Evolutionary conservation across 495 filamentous ascomycete genomes (phyloP).

Genomic region (Penicillium atrosanguineum): DNA sequence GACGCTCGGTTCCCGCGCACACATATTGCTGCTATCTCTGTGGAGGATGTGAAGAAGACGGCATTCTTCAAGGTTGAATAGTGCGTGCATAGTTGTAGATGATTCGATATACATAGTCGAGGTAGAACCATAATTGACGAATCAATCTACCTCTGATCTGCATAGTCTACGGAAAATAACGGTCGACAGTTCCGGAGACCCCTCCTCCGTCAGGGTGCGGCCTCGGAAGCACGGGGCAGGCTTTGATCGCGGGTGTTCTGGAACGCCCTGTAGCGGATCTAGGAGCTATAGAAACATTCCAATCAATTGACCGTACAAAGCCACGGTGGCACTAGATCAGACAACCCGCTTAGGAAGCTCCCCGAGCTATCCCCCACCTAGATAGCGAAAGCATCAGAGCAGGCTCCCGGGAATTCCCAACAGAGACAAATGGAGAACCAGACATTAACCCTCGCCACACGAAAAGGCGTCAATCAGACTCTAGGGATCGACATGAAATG

Average conservation of each 20-base stretch:
- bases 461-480: background rate
- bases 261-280: background rate
- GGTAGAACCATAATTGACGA: background rate
- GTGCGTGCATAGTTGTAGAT: background rate
- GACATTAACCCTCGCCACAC: background rate
- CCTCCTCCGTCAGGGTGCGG: background rate
- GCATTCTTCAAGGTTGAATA: conserved; percentile 17
- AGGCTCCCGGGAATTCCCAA: background rate
- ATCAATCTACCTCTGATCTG: background rate
- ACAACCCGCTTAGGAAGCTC: background rate
- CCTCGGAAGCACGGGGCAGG: background rate
- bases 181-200: background rate
- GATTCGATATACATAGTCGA: background rate
- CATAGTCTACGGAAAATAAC: background rate
- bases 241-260: background rate
- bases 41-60: conserved; percentile 25
- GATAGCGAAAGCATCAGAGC: background rate
- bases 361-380: background rate
- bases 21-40: conserved; percentile 23
- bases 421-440: background rate
- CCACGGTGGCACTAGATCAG: background rate
- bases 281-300: background rate
- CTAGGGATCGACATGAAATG: background rate
- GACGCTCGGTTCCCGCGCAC: conserved; percentile 45
- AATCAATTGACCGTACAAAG: background rate